phyloP scores from a whole-genome alignment of 257 asterid genomes.

The Rhazya stricta region DNA sequence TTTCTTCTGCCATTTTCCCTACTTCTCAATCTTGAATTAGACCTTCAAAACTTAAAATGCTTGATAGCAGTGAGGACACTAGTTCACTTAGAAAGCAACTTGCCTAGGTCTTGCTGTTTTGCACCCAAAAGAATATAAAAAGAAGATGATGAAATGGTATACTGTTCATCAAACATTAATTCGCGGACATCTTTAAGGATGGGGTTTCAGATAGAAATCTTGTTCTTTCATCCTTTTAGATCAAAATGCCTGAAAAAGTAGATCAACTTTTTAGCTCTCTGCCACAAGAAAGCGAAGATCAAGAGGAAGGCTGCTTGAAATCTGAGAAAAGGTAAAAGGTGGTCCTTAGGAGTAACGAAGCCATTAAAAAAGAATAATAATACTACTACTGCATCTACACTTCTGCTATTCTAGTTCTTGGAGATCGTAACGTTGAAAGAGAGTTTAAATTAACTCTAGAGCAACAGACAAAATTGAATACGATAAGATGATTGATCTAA shows the following conservation, averaged over 20 bases:
- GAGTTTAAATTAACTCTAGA: too few relatives aligned
- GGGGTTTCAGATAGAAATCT: background rate
- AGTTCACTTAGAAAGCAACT: background rate
- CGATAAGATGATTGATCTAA: slow-evolving; percentile 15
- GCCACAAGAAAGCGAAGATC: slow-evolving; percentile 1
- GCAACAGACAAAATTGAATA: too few relatives aligned
- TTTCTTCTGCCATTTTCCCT: too few relatives aligned
- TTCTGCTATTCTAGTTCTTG: background rate
- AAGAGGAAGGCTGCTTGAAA: background rate
- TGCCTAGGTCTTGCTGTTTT: background rate
- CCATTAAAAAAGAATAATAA: background rate
- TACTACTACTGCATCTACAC: too few relatives aligned
- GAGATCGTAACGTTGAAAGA: slow-evolving; percentile 1
- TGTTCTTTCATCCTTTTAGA: background rate
- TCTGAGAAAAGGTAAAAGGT: background rate
- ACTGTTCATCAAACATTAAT: background rate
- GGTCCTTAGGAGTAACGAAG: slow-evolving; percentile 1
- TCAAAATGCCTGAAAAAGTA: slow-evolving; percentile 12
- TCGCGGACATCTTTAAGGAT: background rate
- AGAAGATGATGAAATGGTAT: background rate
- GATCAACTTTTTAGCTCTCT: slow-evolving; percentile 8
- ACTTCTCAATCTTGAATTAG: too few relatives aligned
- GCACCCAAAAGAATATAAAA: background rate
- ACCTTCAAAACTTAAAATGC: too few relatives aligned
- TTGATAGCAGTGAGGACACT: background rate